Base-by-base conservation (phyloP, 768 basidiomycete species). In the Coprinopsis sp. region DNA sequence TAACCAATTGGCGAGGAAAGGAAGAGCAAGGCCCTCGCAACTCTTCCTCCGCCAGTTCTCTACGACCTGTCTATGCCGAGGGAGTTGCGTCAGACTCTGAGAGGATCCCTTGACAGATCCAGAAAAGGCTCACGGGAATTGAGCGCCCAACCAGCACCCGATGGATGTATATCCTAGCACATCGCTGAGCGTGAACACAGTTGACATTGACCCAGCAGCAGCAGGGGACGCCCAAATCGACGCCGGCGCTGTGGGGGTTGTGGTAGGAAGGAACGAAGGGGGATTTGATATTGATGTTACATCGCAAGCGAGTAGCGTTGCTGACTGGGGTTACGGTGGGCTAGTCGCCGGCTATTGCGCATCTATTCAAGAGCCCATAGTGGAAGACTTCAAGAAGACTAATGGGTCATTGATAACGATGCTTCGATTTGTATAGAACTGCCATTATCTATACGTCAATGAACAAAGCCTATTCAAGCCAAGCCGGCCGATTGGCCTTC, bases 1-100 rank as follows among this genome's bases (percentile, higher is more conserved):
- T 48, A 93, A 70, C 96, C 96, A 99, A 56, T 90, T 96, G 51
- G 82, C 74, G 44, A 99, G 76, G 65, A 99, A 99, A 0, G 94
- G 92, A 14, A 97, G 71, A 1, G 96, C 87, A 40, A 99, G 81
- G 24, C 94, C 87, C 56, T 92, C 91, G 61, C 87, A 91, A 34
- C 88, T 91, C 61, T 84, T 79, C 14, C 75, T 69, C 47, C 71
- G 72, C 46, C 76, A 69, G 64, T 94, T 96, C 68, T 90, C 84
- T 25, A 93, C 37, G 7, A 95, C 75, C 71, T 96, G 93, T 38
- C 91, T 94, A n/a, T n/a, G n/a, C n/a, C n/a, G n/a, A n/a, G n/a
- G n/a, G n/a, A n/a, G n/a, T n/a, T n/a, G n/a, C n/a, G n/a, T n/a
- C n/a, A n/a, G n/a, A n/a, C n/a, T n/a, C n/a, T n/a, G n/a, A n/a